Evolutionary conservation across 2,329 filamentous ascomycete genomes (phyloP).

Genomic region (Paecilomyces fulvus): DNA sequence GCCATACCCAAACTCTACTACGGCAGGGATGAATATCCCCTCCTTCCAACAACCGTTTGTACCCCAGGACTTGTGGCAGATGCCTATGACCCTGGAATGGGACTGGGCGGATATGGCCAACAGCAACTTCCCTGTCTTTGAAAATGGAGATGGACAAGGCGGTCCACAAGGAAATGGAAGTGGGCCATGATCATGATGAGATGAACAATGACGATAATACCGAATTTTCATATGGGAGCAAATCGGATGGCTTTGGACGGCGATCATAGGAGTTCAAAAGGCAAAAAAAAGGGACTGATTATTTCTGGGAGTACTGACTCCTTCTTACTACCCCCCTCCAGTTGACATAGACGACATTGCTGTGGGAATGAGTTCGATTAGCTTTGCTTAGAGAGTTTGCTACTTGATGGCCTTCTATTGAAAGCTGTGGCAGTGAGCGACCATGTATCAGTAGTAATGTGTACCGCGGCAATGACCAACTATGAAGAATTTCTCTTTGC

Average conservation of each 20-base stretch:
- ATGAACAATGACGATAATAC: slow-evolving; percentile 8
- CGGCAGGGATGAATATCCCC: slow-evolving; percentile 26
- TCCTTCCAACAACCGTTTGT: slow-evolving; percentile 77
- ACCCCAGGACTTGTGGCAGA: slow-evolving; percentile 86
- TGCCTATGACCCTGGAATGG: slow-evolving; percentile 96
- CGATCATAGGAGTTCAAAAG: not conserved
- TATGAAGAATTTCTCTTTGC: not conserved
- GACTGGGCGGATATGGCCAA: slow-evolving; percentile 53
- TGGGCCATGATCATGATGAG: slow-evolving; percentile 16
- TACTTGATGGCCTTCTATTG: not conserved
- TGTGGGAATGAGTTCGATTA: not conserved
- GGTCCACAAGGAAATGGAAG: slow-evolving; percentile 15
- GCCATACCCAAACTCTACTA: slow-evolving; percentile 19
- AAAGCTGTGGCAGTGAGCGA: not conserved
- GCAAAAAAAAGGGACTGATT: not conserved
- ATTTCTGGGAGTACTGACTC: not conserved
- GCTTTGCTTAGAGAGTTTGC: not conserved
- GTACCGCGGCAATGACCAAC: not conserved
- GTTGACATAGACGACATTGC: not conserved
- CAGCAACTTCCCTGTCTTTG: slow-evolving; percentile 27
- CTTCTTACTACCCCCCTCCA: not conserved
- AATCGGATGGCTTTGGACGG: not conserved
- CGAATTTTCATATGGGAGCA: slow-evolving; percentile 6
- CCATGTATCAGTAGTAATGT: not conserved
- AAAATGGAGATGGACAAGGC: slow-evolving; percentile 13